Evolutionary conservation across 192 early-diverging fungal genomes (phyloP).

Genomic region (Backusella liffmaniae): DNA sequence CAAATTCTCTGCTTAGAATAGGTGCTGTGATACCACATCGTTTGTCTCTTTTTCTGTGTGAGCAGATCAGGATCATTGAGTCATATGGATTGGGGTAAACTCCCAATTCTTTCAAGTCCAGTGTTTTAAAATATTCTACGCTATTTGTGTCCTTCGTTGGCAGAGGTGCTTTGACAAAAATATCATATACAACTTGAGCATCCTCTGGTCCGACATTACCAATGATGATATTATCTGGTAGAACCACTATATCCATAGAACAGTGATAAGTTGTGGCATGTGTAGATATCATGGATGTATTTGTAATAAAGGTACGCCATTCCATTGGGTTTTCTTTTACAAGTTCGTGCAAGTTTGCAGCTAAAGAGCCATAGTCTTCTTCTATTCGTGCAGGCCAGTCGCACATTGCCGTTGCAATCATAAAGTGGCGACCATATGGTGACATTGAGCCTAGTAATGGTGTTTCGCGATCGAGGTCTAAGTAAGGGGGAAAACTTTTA

Average conservation of each 20-base stretch:
- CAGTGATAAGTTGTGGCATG: constrained; percentile 30
- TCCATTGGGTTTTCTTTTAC: not conserved
- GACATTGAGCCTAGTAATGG: constrained; percentile 48
- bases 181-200: constrained; percentile 44
- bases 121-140: not conserved
- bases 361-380: constrained; percentile 46
- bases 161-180: constrained; percentile 33
- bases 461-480: constrained; percentile 46
- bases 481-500: constrained; percentile 45
- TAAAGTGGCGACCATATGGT: constrained; percentile 54
- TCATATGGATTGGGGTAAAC: constrained; percentile 41
- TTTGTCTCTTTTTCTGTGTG: constrained; percentile 57
- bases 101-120: constrained; percentile 9
- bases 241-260: constrained; percentile 40
- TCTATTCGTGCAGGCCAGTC: constrained; percentile 53
- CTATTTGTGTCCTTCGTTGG: constrained; percentile 1
- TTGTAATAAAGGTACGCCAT: constrained; percentile 49
- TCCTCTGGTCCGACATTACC: constrained; percentile 44
- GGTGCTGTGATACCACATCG: constrained; percentile 54
- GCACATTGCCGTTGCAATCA: constrained; percentile 51
- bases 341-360: constrained; percentile 30
- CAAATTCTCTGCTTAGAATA: constrained; percentile 52
- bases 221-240: constrained; percentile 56
- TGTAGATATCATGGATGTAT: constrained; percentile 34
- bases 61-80: constrained; percentile 54